Evolutionary conservation across 2,329 filamentous ascomycete species (phyloP).

Genomic region (Didymella exigua): DNA sequence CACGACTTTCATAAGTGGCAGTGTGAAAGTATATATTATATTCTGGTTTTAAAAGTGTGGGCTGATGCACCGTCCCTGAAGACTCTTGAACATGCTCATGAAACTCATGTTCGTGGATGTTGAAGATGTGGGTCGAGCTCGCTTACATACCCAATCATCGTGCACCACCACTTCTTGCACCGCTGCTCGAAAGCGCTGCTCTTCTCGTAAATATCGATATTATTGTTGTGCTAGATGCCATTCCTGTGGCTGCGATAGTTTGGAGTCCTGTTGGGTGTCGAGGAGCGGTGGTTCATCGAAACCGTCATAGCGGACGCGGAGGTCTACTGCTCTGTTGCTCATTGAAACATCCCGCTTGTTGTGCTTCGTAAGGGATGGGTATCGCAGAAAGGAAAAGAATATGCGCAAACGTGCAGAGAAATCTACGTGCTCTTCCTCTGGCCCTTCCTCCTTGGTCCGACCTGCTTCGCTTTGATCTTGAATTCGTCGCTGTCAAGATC

Average conservation of each 20-base stretch:
- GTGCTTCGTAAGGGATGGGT: slow-evolving; percentile 8
- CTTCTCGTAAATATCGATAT: background rate
- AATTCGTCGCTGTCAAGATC: slow-evolving; percentile 51
- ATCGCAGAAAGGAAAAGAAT: background rate
- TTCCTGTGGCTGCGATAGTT: background rate
- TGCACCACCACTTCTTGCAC: background rate
- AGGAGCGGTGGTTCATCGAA: background rate
- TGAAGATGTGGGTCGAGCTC: slow-evolving; percentile 14
- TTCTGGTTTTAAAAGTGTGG: accelerated
- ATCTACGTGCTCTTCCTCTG: slow-evolving; percentile 21
- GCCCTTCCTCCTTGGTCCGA: slow-evolving; percentile 22
- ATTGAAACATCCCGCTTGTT: slow-evolving; percentile 9
- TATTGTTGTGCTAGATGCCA: background rate
- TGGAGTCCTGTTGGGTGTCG: background rate
- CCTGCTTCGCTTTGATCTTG: slow-evolving; percentile 24
- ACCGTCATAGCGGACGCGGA: background rate
- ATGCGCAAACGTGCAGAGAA: background rate
- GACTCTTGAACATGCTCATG: background rate
- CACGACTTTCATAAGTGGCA: no score
- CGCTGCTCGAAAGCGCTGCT: background rate
- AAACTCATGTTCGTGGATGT: background rate
- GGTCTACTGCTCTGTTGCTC: background rate
- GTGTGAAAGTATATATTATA: background rate
- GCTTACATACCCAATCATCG: slow-evolving; percentile 13
- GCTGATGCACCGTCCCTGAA: background rate